Percentiles rank a stretch among this genome's conserved stretches.
Conservation (phyloP, 306 rosid species). For the Benincasa hispida region DNA sequence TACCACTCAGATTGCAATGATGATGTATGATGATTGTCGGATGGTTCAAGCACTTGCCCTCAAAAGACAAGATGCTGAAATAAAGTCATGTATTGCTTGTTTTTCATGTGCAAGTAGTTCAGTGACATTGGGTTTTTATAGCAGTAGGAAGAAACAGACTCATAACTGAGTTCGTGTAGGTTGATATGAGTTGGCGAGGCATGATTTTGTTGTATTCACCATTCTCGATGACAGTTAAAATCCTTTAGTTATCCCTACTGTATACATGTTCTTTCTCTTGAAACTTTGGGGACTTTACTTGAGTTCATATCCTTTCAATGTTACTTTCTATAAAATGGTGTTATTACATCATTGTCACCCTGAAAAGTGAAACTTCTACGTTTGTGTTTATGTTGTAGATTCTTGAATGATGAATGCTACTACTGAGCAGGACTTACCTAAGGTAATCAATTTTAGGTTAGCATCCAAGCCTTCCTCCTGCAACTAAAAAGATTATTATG, state of each 20-base stretch:
- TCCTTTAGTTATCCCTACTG: neutral
- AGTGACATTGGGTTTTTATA: conserved; percentile 9
- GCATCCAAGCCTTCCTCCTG: conserved; percentile 3
- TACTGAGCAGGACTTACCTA: conserved; percentile 9
- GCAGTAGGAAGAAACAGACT: conserved; percentile 9
- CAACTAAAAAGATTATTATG: neutral
- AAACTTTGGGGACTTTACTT: neutral
- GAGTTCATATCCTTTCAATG: neutral
- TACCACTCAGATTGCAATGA: conserved; percentile 89
- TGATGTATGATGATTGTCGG: conserved; percentile 90
- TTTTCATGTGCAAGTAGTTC: conserved; percentile 16
- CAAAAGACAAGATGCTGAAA: conserved; percentile 44
- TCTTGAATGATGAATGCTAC: conserved; percentile 10
- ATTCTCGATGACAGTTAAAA: neutral
- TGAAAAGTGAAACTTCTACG: conserved; percentile 5
- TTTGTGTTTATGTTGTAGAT: conserved; percentile 2
- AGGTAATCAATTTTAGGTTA: conserved; percentile 10
- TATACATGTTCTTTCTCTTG: neutral
- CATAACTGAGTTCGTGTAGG: neutral
- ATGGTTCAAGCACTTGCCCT: conserved; percentile 49
- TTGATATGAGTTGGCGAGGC: neutral
- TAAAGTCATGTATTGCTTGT: conserved; percentile 18
- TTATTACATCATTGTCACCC: neutral
- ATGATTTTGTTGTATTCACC: neutral
- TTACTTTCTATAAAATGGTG: conserved; percentile 10